Evolutionary conservation across 2,329 filamentous ascomycete genomes (phyloP).

Genomic region (Rhynchosporium secalis): DNA sequence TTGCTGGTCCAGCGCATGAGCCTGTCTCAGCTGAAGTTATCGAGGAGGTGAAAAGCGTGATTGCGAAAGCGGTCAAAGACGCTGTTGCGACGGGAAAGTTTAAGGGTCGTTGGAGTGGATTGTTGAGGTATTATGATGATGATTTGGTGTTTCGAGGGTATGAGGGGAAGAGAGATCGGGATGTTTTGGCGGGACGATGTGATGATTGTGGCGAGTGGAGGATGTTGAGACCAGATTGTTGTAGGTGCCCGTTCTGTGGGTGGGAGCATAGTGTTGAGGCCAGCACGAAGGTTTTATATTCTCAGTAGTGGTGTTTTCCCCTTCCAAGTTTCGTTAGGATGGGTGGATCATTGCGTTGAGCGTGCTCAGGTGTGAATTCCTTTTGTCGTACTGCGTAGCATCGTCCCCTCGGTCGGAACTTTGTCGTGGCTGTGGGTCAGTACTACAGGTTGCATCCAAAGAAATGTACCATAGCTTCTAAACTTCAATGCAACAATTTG

Average conservation of each 20-base stretch:
- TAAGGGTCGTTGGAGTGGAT: slow-evolving; percentile 20
- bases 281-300: slow-evolving; percentile 18
- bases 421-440: too few species aligned
- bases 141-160: slow-evolving; percentile 16
- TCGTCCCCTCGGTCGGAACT: too few species aligned
- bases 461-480: too few species aligned
- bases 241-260: slow-evolving; percentile 23
- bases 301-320: neutral
- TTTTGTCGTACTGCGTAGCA: too few species aligned
- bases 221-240: slow-evolving; percentile 21
- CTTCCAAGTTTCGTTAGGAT: neutral
- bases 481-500: too few species aligned
- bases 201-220: slow-evolving; percentile 18
- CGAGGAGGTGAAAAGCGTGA: slow-evolving; percentile 1
- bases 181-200: slow-evolving; percentile 22
- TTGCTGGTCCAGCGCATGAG: slow-evolving; percentile 16
- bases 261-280: slow-evolving; percentile 14
- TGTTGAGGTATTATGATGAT: slow-evolving; percentile 23
- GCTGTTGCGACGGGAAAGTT: slow-evolving; percentile 17
- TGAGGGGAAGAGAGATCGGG: slow-evolving; percentile 16
- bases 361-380: neutral
- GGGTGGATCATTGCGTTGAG: neutral
- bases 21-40: neutral
- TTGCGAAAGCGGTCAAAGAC: neutral
- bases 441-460: too few species aligned